A percentile compares a stretch with the other conserved stretches of the same genome.
phyloP scores from a whole-genome alignment of 495 filamentous ascomycete species.

The Penicillium crystallinum region DNA sequence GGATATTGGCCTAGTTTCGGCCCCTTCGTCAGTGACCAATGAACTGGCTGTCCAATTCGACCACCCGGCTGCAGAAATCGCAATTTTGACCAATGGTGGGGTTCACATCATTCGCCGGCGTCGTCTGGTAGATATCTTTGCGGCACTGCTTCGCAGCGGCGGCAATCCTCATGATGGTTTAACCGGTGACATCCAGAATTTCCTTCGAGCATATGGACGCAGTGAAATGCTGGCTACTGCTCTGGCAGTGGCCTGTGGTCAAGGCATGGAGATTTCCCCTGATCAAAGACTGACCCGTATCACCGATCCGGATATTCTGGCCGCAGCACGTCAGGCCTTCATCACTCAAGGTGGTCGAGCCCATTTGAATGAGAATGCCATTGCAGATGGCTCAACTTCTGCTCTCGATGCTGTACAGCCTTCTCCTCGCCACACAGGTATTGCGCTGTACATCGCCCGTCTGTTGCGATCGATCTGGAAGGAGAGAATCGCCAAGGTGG shows the following conservation, averaged over 20 bases:
- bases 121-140: constrained; percentile 89
- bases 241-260: constrained; percentile 92
- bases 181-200: constrained; percentile 73
- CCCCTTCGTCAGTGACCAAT: constrained; percentile 72
- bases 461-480: constrained; percentile 85
- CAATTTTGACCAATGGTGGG: constrained; percentile 83
- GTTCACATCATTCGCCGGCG: constrained; percentile 78
- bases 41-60: constrained; percentile 94
- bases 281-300: constrained; percentile 63
- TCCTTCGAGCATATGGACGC: constrained; percentile 76
- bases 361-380: constrained; percentile 63
- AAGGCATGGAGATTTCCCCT: constrained; percentile 70
- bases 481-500: constrained; percentile 52
- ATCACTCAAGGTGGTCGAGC: constrained; percentile 87
- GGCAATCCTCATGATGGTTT: constrained; percentile 71
- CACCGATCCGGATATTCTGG: constrained; percentile 76
- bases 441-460: constrained; percentile 80
- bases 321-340: constrained; percentile 78
- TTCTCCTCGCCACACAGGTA: constrained; percentile 81
- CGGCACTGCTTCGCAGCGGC: constrained; percentile 65
- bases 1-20: constrained; percentile 69
- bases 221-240: constrained; percentile 84
- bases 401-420: constrained; percentile 75
- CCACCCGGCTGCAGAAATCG: constrained; percentile 70
- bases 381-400: constrained; percentile 54